A percentile compares a stretch with the other conserved stretches of the same genome.
Evolutionary conservation across 148 eudicot genomes (phyloP).

Genomic region (Arctostaphylos glauca): DNA sequence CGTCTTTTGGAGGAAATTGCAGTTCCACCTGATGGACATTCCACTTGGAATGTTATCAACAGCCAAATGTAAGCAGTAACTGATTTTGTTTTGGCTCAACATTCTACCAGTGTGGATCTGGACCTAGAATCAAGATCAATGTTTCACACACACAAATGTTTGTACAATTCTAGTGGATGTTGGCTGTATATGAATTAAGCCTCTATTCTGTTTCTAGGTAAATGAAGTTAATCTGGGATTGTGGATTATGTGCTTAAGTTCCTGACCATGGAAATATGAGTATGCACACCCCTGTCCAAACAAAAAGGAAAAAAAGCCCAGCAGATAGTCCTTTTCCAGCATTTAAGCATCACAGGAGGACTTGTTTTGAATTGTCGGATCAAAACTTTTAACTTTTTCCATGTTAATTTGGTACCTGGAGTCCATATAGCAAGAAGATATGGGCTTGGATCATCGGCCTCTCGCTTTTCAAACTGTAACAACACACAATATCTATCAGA

Average conservation of each 20-base stretch:
- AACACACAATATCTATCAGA: neutral
- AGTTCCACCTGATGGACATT: conserved; percentile 70
- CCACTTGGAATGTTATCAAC: conserved; percentile 33
- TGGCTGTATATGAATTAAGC: too few relatives aligned
- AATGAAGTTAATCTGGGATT: too few relatives aligned
- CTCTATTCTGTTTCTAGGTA: too few relatives aligned
- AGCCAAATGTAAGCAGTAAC: neutral
- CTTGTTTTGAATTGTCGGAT: neutral
- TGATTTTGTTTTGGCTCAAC: neutral
- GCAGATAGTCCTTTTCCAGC: neutral
- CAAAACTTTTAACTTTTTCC: neutral
- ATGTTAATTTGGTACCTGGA: conserved; percentile 47
- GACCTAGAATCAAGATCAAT: neutral
- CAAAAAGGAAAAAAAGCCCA: too few relatives aligned
- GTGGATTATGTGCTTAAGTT: too few relatives aligned
- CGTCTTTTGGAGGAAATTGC: conserved; percentile 66
- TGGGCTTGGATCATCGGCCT: conserved; percentile 60
- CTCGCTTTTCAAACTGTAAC: conserved; percentile 69
- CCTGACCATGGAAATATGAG: too few relatives aligned
- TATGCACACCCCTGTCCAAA: neutral
- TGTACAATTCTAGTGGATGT: too few relatives aligned
- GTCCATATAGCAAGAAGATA: conserved; percentile 74
- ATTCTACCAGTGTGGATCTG: neutral
- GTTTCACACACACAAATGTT: neutral
- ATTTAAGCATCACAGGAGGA: neutral